phyloP scores from a whole-genome alignment of 2,329 filamentous ascomycete genomes.

The Cladosporium sphaerospermum region DNA sequence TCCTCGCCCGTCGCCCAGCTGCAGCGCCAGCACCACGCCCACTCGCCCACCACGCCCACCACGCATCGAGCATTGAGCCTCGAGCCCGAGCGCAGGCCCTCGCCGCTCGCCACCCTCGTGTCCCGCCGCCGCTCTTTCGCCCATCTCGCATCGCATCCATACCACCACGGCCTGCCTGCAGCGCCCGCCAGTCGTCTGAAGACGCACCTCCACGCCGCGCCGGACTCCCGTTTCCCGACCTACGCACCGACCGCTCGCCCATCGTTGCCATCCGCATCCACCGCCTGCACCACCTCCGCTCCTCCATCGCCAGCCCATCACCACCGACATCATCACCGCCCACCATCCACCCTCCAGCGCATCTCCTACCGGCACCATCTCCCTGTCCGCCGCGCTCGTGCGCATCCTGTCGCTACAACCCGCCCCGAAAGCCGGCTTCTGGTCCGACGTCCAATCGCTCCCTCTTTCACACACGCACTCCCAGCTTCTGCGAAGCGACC shows the following conservation, averaged over 20 bases:
- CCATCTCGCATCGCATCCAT: too few relatives aligned
- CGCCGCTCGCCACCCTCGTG: too few relatives aligned
- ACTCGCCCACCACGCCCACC: too few relatives aligned
- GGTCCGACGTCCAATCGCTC: constrained; percentile 28
- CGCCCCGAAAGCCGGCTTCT: constrained; percentile 20
- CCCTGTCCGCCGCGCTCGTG: neutral
- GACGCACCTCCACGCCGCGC: too few relatives aligned
- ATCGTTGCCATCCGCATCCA: neutral
- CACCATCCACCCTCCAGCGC: neutral
- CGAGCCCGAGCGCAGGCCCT: too few relatives aligned
- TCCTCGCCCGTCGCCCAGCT: too few relatives aligned
- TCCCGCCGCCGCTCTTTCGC: too few relatives aligned
- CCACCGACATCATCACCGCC: neutral
- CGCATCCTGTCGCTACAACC: constrained; percentile 3
- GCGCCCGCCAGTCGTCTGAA: too few relatives aligned
- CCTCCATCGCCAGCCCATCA: neutral
- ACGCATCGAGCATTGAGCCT: too few relatives aligned
- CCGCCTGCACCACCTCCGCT: neutral
- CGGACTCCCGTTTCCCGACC: too few relatives aligned
- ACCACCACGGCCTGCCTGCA: too few relatives aligned
- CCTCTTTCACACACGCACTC: constrained; percentile 9
- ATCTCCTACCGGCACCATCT: neutral
- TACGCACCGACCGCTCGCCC: neutral
- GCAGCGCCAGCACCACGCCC: too few relatives aligned
- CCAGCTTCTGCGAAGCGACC: constrained; percentile 24